Percentiles rank a stretch among this genome's conserved stretches.
These are phyloP conservation scores for Microbotryum scabiosae DNA, from an alignment of 1,284 basidiomycete genomes.

Conservation along the genomic window DNA sequence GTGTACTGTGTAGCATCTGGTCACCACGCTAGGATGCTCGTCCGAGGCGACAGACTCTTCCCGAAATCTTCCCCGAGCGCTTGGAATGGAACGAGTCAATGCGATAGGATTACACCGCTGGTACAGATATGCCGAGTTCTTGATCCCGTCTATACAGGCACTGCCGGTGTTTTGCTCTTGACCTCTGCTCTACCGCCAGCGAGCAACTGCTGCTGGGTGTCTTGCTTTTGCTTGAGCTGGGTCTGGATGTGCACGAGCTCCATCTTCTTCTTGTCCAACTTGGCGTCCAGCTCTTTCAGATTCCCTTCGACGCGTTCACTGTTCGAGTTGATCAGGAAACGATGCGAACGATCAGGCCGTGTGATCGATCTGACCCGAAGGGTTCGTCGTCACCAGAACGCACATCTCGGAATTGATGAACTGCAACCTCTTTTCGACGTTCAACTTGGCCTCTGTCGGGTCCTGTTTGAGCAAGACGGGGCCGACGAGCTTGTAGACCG, in stretches of 20 bases:
- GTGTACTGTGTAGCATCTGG: too few relatives aligned
- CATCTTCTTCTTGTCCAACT: constrained; percentile 65
- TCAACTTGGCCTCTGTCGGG: constrained; percentile 72
- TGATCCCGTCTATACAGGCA: too few relatives aligned
- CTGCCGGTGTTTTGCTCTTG: too few relatives aligned
- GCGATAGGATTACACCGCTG: too few relatives aligned
- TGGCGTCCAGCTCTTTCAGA: constrained; percentile 63
- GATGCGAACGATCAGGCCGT: neutral
- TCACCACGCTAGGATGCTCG: too few relatives aligned
- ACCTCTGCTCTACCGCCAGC: too few relatives aligned
- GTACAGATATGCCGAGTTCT: too few relatives aligned
- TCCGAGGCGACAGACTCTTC: too few relatives aligned
- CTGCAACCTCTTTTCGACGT: constrained; percentile 83
- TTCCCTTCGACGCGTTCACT: constrained; percentile 74
- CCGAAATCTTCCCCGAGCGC: too few relatives aligned
- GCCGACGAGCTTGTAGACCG: constrained; percentile 85
- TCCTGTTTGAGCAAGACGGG: constrained; percentile 88
- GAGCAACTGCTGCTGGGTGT: too few relatives aligned
- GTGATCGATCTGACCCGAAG: constrained; percentile 10
- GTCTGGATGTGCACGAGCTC: constrained; percentile 49
- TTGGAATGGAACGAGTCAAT: too few relatives aligned
- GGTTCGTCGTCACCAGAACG: constrained; percentile 39
- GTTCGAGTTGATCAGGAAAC: constrained; percentile 1
- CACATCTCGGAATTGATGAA: constrained; percentile 88
- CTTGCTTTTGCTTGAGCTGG: too few relatives aligned